phyloP scores from a whole-genome alignment of 495 filamentous ascomycete genomes.

The Aspergillus nidulans region DNA sequence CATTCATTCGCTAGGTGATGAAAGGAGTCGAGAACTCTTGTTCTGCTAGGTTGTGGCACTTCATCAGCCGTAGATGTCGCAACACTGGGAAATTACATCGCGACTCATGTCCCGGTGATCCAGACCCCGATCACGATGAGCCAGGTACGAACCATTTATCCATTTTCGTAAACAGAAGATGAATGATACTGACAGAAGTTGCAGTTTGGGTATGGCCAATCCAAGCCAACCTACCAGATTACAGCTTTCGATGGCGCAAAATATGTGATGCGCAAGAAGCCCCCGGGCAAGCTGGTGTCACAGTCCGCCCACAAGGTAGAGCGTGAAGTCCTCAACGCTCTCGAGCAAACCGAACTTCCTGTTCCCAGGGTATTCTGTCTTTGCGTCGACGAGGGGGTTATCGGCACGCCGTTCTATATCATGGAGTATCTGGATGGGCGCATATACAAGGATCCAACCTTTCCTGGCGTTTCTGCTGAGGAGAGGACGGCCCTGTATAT shows the following conservation, averaged over 20 bases:
- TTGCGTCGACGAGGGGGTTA: background rate
- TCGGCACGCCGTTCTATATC: constrained; percentile 12
- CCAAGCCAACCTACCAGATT: constrained; percentile 12
- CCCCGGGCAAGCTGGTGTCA: constrained; percentile 63
- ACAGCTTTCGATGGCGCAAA: background rate
- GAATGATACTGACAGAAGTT: background rate
- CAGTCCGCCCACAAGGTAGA: constrained; percentile 12
- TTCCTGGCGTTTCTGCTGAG: background rate
- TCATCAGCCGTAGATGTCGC: background rate
- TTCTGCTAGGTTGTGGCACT: background rate
- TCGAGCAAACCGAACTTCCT: background rate
- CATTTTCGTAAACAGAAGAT: background rate
- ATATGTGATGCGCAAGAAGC: constrained; percentile 77
- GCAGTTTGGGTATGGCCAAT: constrained; percentile 13
- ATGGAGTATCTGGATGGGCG: constrained; percentile 14
- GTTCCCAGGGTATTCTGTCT: constrained; percentile 6
- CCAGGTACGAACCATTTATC: background rate
- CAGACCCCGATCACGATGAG: background rate
- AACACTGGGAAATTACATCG: background rate
- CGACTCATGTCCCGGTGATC: background rate
- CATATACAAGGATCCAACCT: background rate
- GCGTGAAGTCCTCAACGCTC: constrained; percentile 6
- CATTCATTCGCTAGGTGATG: no score
- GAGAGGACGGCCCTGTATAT: background rate
- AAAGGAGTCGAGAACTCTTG: background rate